Percentiles rank a stretch among this genome's conserved stretches.
These are phyloP conservation scores for Hygrocybe punicea DNA, from an alignment of 768 basidiomycete genomes.

Conservation along the genomic window DNA sequence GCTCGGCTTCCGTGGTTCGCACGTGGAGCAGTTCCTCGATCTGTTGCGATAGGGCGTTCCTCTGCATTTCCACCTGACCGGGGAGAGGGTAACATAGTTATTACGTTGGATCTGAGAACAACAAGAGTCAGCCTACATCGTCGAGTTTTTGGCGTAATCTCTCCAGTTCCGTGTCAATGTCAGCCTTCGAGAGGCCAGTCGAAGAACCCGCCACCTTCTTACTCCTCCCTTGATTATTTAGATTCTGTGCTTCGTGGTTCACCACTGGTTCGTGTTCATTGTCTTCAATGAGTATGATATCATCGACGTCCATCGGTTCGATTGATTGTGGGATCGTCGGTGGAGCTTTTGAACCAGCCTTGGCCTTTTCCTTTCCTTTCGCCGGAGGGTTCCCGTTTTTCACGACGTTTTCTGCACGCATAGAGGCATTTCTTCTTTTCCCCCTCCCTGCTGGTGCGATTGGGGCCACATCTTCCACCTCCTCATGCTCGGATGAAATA, in stretches of 20 bases:
- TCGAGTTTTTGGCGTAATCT: background rate
- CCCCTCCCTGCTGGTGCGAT: background rate
- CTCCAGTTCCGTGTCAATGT: constrained; percentile 5
- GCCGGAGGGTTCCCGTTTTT: constrained; percentile 26
- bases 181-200: constrained; percentile 4
- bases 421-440: constrained; percentile 1
- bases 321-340: constrained; percentile 7
- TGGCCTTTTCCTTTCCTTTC: constrained; percentile 37
- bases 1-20: constrained; percentile 65
- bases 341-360: constrained; percentile 24
- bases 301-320: constrained; percentile 18
- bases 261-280: constrained; percentile 18
- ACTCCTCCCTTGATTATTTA: background rate
- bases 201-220: constrained; percentile 10
- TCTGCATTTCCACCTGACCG: constrained; percentile 14
- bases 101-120: background rate
- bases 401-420: background rate
- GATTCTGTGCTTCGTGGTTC: constrained; percentile 13
- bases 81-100: background rate
- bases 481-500: constrained; percentile 3
- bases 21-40: constrained; percentile 57
- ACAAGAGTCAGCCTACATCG: constrained; percentile 2
- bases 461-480: constrained; percentile 4
- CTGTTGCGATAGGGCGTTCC: constrained; percentile 49
- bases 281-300: constrained; percentile 18